Evolutionary conservation across 148 eudicot genomes (phyloP).

Genomic region (Hydrangea macrophylla): DNA sequence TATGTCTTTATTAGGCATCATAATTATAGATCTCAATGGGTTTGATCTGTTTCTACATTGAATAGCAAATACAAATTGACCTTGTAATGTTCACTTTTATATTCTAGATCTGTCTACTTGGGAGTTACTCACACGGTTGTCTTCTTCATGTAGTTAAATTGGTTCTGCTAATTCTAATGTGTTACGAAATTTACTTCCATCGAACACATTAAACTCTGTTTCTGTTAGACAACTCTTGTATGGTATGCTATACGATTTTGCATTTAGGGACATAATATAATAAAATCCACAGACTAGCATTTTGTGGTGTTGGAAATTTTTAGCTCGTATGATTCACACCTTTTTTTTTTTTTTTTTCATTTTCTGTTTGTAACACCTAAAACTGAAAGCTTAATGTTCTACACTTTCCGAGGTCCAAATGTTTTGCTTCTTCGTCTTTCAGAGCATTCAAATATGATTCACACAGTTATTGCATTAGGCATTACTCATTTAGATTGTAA

Average conservation of each 20-base stretch:
- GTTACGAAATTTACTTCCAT: neutral
- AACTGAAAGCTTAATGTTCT: neutral
- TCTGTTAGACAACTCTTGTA: neutral
- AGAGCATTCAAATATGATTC: neutral
- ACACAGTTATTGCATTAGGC: neutral
- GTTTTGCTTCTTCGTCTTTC: neutral
- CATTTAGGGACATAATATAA: no score
- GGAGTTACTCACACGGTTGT: neutral
- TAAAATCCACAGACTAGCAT: no score
- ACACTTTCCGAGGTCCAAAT: neutral
- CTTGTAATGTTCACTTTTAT: neutral
- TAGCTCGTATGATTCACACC: neutral
- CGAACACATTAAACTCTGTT: neutral
- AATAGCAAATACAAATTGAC: constrained; percentile 5
- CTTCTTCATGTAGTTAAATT: neutral
- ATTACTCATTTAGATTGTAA: neutral
- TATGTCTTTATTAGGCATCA: neutral
- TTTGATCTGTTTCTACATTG: neutral
- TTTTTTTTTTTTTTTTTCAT: no score
- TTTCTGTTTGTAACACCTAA: neutral
- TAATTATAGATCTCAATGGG: neutral
- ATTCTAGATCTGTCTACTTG: constrained; percentile 12
- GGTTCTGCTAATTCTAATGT: neutral
- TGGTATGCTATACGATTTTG: neutral
- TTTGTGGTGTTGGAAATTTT: neutral